Evolutionary conservation across 345 rosid species (phyloP), one percentile per base, ranked within the genome.

Genomic region (Brassica nigra): DNA sequence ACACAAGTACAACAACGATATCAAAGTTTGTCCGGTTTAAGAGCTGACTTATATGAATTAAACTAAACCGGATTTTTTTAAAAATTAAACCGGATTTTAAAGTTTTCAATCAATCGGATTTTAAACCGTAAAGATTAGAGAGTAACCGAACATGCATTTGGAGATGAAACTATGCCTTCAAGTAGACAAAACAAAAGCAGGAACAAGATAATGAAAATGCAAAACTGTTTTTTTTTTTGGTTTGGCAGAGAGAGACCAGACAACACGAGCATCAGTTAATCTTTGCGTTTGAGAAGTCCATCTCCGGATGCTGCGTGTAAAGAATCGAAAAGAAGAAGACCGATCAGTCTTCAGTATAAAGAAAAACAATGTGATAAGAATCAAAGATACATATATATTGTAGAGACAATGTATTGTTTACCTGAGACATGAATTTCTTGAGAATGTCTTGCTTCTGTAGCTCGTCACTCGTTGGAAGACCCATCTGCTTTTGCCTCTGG

Each of bases 401-500:
- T 4, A 5, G 44, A 42, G 49, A 47, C 3, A 7, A 49, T 49
- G 57, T n/a, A 14, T 49, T 28, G 16, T 20, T 36, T 69, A 80
- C 83, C 71, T 39, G 65, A 58, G 98, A 75, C 99, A 95, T 93
- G 83, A 95, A 93, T 74, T 91, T 89, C 89, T 95, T 95, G 67
- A 95, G 81, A 64, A 95, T 76, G 11, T 93, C 99, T 86, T 93
- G 97, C 85, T 91, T 93, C 83, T 93, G 97, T 81, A 88, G 85
- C 87, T 93, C 99, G 10, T 93, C 98, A 33, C 99, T 93, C 54
- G 90, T 88, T 8, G 99, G 99, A 36, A 90, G 97, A 29, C 98
- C 99, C 98, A 91, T 90, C 12, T 88, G 82, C 85, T 95, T 95
- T 75, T 93, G 99, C 79, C 99, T 91, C 82, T 95, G 97, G 79